These are phyloP conservation scores for Entophlyctis luteolus DNA, from an alignment of 192 early-diverging fungal species.

Conservation along the genomic window DNA sequence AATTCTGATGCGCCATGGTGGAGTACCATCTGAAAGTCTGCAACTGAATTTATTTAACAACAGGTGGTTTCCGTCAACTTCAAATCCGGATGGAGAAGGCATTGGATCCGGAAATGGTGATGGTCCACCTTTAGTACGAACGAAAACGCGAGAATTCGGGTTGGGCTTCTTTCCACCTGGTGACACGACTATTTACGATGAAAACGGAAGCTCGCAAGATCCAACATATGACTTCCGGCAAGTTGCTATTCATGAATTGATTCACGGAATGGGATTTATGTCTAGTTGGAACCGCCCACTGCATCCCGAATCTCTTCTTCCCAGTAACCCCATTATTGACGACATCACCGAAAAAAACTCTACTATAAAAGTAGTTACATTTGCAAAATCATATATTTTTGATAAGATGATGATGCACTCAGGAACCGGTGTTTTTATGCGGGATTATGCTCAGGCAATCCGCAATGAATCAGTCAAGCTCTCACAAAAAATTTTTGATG, in stretches of 20 bases:
- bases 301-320: slow-evolving; percentile 18
- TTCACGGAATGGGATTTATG: slow-evolving; percentile 48
- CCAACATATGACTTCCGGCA: slow-evolving; percentile 39
- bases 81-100: slow-evolving; percentile 19
- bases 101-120: neutral
- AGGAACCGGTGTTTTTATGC: slow-evolving; percentile 33
- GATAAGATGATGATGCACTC: slow-evolving; percentile 32
- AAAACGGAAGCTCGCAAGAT: neutral
- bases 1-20: slow-evolving; percentile 38
- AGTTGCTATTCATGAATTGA: slow-evolving; percentile 38
- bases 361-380: neutral
- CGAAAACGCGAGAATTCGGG: slow-evolving; percentile 9
- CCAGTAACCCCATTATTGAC: slow-evolving; percentile 1
- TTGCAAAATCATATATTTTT: slow-evolving; percentile 33
- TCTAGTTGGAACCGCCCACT: slow-evolving; percentile 33
- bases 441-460: slow-evolving; percentile 30
- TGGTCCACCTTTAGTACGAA: slow-evolving; percentile 4
- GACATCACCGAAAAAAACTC: neutral
- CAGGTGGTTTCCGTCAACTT: slow-evolving; percentile 35
- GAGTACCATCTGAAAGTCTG: neutral
- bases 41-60: neutral
- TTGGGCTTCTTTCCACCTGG: neutral
- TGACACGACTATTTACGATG: neutral
- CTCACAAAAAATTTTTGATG: neutral
- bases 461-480: neutral